phyloP scores from a whole-genome alignment of 371 early-diverging fungal genomes.

The Mucor lusitanicus region DNA sequence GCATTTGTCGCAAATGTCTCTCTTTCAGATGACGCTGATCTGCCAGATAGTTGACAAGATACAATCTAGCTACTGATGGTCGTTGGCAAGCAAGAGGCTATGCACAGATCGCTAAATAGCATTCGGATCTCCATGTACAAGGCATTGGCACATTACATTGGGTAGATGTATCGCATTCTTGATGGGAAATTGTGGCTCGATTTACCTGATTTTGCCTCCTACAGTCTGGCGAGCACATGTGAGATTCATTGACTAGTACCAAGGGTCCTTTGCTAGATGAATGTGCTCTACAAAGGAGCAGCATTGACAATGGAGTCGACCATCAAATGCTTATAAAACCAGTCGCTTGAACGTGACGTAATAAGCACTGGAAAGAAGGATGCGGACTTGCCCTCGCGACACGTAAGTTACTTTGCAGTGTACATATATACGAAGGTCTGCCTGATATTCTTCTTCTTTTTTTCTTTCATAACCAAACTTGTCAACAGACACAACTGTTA shows the following conservation, averaged over 20 bases:
- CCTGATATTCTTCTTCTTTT: background rate
- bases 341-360: conserved; percentile 13
- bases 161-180: background rate
- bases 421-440: background rate
- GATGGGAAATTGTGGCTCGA: background rate
- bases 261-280: background rate
- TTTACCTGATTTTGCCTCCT: background rate
- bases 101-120: background rate
- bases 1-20: background rate
- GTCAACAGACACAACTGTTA: conserved; percentile 1
- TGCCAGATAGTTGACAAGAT: background rate
- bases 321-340: background rate
- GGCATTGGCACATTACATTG: background rate
- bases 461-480: conserved; percentile 1
- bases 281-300: background rate
- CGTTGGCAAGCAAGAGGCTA: background rate
- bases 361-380: background rate
- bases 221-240: background rate
- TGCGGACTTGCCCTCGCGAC: conserved; percentile 18
- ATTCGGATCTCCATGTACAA: background rate
- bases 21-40: background rate
- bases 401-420: conserved; percentile 19
- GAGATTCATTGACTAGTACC: background rate
- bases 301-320: background rate
- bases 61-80: background rate